These are phyloP conservation scores for Erodium moschatum DNA, from an alignment of 441 rosid genomes.

Conservation along the genomic window DNA sequence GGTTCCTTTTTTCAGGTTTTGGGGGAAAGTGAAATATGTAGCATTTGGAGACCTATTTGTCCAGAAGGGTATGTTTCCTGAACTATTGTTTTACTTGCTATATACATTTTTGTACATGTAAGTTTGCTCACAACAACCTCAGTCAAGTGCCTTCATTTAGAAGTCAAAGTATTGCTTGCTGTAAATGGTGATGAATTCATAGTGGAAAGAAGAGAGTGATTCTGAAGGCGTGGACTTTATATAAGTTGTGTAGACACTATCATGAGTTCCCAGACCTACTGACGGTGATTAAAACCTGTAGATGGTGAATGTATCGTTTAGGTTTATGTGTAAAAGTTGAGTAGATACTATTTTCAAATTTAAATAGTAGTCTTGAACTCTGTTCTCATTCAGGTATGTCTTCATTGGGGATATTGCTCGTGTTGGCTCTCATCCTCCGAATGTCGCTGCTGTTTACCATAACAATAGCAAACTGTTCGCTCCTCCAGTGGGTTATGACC, in stretches of 20 bases:
- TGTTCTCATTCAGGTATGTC: conserved; percentile 45
- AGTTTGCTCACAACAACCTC: neutral
- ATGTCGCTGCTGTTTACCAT: conserved; percentile 78
- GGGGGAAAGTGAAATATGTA: conserved; percentile 55
- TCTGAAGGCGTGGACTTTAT: neutral
- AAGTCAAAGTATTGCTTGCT: neutral
- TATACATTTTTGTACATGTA: neutral
- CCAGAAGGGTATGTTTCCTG: conserved; percentile 56
- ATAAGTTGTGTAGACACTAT: neutral
- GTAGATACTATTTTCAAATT: neutral
- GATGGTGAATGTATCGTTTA: too few species aligned
- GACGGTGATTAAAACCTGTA: neutral
- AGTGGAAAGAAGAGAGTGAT: neutral
- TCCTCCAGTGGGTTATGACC: conserved; percentile 79
- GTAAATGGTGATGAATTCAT: neutral
- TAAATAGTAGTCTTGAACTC: neutral
- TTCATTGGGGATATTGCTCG: conserved; percentile 84
- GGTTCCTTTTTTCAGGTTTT: conserved; percentile 37
- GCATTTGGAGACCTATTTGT: conserved; percentile 91
- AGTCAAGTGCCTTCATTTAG: neutral
- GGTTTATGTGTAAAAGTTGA: neutral
- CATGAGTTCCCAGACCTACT: neutral
- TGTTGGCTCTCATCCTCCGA: conserved; percentile 78
- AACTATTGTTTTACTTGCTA: neutral
- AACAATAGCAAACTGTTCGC: conserved; percentile 44